phyloP scores from a whole-genome alignment of 2,329 filamentous ascomycete genomes.

The Trichoderma brevicompactum region DNA sequence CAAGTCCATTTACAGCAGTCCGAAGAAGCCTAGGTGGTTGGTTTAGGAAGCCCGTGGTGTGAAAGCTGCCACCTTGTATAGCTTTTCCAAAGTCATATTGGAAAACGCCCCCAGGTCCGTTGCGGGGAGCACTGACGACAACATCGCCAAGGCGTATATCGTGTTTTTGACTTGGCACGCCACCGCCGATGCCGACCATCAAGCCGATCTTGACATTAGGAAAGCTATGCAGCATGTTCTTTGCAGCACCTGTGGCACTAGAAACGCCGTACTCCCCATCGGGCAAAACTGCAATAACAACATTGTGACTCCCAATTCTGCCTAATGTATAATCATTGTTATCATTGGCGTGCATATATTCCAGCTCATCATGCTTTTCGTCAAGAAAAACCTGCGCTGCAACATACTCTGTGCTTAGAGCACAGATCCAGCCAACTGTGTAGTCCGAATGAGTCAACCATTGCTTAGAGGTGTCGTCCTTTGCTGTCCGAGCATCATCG shows the following conservation, averaged over 20 bases:
- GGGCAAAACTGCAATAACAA: conserved; percentile 34
- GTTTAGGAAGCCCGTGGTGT: conserved; percentile 29
- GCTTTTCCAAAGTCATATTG: conserved; percentile 38
- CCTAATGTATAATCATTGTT: conserved; percentile 33
- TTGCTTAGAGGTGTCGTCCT: too few species aligned
- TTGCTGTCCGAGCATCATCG: neutral
- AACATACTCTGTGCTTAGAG: conserved; percentile 43
- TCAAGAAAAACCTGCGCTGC: conserved; percentile 38
- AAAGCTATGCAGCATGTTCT: conserved; percentile 30
- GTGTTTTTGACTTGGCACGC: conserved; percentile 40
- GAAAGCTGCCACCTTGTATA: conserved; percentile 31
- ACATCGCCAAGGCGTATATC: conserved; percentile 44
- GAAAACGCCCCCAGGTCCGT: conserved; percentile 32
- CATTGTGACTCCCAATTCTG: conserved; percentile 31
- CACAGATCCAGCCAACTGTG: conserved; percentile 51
- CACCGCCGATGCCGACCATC: conserved; percentile 37
- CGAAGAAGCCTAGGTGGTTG: conserved; percentile 31
- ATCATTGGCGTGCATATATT: conserved; percentile 36
- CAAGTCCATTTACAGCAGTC: conserved; percentile 28
- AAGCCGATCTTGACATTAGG: conserved; percentile 36
- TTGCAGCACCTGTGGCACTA: conserved; percentile 36
- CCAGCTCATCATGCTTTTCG: conserved; percentile 32
- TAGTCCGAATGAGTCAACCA: conserved; percentile 35
- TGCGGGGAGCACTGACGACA: conserved; percentile 30
- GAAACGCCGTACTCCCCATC: conserved; percentile 31